Evolutionary conservation across 2,329 filamentous ascomycete genomes (phyloP).

Genomic region (Talaromyces marneffei): DNA sequence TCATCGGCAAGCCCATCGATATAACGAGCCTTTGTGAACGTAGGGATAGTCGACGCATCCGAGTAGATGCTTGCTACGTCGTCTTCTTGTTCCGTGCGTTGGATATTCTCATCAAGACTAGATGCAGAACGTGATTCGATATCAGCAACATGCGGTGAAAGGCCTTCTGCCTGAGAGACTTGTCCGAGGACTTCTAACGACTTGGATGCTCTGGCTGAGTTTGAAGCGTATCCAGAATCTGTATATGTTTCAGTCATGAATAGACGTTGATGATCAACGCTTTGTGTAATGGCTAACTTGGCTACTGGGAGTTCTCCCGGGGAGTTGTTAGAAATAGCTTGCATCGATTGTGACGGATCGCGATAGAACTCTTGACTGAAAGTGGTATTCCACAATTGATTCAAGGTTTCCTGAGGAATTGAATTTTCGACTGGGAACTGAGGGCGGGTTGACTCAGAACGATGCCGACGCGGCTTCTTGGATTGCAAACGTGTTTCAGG

Average conservation of each 20-base stretch:
- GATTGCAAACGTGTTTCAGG: no score
- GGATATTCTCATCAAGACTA: no score
- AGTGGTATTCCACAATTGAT: no score
- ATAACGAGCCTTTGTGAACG: background rate
- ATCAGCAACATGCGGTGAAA: background rate
- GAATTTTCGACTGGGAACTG: no score
- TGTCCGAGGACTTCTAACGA: background rate
- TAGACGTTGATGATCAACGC: background rate
- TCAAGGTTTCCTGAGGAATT: no score
- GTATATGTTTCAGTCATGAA: background rate
- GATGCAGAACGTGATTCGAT: background rate
- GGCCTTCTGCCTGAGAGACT: background rate
- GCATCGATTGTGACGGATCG: no score
- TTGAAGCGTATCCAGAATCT: slow-evolving; percentile 11
- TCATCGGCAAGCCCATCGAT: slow-evolving; percentile 5
- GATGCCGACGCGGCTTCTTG: no score
- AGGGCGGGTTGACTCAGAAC: no score
- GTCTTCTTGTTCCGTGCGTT: background rate
- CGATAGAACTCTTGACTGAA: no score
- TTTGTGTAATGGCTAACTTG: no score
- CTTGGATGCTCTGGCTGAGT: background rate
- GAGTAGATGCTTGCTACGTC: slow-evolving; percentile 3
- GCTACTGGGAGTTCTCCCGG: no score
- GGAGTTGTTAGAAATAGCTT: background rate
- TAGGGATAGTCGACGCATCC: slow-evolving; percentile 3